Conservation (phyloP, 2,329 filamentous ascomycete genomes). For the Colletotrichum chrysophilum region DNA sequence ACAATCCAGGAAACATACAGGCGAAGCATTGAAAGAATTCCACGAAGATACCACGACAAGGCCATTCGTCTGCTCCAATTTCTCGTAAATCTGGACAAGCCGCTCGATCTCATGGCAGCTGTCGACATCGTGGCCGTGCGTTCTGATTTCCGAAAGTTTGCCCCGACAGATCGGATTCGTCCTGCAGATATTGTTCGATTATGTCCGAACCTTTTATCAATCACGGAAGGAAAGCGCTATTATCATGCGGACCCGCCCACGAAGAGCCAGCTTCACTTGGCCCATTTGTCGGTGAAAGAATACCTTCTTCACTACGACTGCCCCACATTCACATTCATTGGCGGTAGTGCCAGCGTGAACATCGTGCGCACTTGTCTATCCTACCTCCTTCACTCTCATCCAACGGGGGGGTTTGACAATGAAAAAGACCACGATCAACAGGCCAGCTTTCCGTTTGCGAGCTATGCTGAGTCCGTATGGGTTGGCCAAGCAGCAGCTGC, state of each 20-base stretch:
- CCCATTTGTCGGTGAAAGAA: conserved; percentile 30
- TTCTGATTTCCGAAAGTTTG: neutral
- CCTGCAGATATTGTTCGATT: neutral
- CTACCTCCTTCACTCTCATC: no score
- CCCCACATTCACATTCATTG: no score
- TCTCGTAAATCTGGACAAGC: conserved; percentile 18
- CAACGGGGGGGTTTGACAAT: no score
- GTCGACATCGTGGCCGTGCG: conserved; percentile 25
- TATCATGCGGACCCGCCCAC: no score
- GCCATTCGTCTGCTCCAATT: conserved; percentile 28
- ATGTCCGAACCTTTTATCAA: conserved; percentile 22
- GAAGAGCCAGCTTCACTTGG: conserved; percentile 24
- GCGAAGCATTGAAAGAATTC: neutral
- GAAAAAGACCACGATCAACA: no score
- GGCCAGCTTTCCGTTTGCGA: no score
- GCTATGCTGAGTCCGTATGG: no score
- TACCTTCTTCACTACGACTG: conserved; percentile 16
- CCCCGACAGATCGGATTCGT: neutral
- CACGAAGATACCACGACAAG: neutral
- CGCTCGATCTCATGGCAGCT: conserved; percentile 23
- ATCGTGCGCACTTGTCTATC: no score
- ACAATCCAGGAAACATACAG: neutral
- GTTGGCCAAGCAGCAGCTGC: no score
- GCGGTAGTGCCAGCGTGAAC: no score
- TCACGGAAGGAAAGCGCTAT: no score